Conservation (phyloP, 1,139 yeast species). For the Kodamaea anthophila region DNA sequence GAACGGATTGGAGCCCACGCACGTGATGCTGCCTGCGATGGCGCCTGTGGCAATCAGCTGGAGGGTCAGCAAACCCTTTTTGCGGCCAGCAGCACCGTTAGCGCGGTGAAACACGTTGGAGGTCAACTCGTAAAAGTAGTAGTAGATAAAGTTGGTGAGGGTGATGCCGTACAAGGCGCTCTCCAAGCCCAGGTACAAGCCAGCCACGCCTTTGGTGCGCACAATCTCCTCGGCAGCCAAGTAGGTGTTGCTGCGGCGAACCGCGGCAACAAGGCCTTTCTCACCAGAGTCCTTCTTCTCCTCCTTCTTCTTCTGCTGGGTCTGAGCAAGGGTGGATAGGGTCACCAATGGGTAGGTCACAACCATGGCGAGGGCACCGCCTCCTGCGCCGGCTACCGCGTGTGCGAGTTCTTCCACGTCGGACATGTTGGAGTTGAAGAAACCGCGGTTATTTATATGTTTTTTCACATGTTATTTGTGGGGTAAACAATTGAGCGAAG, state of each 20-base stretch:
- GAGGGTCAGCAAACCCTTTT: conserved; percentile 48
- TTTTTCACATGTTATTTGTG: too few relatives aligned
- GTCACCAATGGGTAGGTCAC: conserved; percentile 85
- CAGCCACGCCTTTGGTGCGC: conserved; percentile 58
- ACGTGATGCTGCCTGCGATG: conserved; percentile 82
- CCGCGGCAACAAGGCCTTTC: conserved; percentile 12
- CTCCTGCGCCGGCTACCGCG: conserved; percentile 89
- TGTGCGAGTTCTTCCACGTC: conserved; percentile 60
- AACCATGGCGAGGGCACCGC: conserved; percentile 82
- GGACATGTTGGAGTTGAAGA: too few relatives aligned
- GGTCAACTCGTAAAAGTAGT: conserved; percentile 79
- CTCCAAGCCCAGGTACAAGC: conserved; percentile 80
- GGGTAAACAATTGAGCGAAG: too few relatives aligned
- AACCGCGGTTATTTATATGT: too few relatives aligned
- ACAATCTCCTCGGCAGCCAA: conserved; percentile 43
- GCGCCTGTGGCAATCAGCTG: conserved; percentile 81
- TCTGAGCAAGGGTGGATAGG: conserved; percentile 78
- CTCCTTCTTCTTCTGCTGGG: conserved; percentile 42
- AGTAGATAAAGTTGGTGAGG: conserved; percentile 80
- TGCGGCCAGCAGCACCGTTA: conserved; percentile 18
- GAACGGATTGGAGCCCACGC: conserved; percentile 83
- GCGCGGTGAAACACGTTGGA: conserved; percentile 48
- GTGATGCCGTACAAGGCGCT: conserved; percentile 85
- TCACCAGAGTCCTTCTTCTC: conserved; percentile 15
- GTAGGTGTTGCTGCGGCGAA: conserved; percentile 21